These are phyloP conservation scores for Gnomoniopsis smithogilvyi DNA, from an alignment of 2,329 filamentous ascomycete species.

Conservation along the genomic window DNA sequence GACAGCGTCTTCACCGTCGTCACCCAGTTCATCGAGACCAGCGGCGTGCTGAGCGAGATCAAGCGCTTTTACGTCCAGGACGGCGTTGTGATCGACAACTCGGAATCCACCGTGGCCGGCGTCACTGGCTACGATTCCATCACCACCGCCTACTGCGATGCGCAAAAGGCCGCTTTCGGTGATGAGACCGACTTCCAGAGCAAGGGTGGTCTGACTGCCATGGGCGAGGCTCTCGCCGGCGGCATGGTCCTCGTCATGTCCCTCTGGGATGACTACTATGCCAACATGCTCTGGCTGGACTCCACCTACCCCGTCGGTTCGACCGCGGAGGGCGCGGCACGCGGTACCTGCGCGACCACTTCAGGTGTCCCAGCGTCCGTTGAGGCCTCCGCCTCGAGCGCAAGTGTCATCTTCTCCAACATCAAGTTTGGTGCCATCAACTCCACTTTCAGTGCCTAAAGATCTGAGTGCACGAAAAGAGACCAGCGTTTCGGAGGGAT, in stretches of 20 bases:
- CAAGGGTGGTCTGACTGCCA: conserved; percentile 56
- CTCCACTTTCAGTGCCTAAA: conserved; percentile 40
- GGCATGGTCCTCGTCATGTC: conserved; percentile 49
- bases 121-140: conserved; percentile 42
- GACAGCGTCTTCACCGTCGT: conserved; percentile 60
- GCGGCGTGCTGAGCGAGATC: conserved; percentile 57
- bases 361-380: conserved; percentile 51
- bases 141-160: conserved; percentile 55
- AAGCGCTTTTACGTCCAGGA: conserved; percentile 64
- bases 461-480: no score
- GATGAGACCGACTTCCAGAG: conserved; percentile 50
- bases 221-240: conserved; percentile 43
- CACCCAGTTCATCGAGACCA: conserved; percentile 56
- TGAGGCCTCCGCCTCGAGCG: conserved; percentile 41
- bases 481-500: not conserved
- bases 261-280: conserved; percentile 62
- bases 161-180: conserved; percentile 55
- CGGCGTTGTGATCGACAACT: conserved; percentile 56
- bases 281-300: conserved; percentile 75
- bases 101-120: conserved; percentile 36
- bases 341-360: conserved; percentile 51
- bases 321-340: conserved; percentile 43
- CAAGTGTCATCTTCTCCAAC: conserved; percentile 56
- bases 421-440: conserved; percentile 56
- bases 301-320: conserved; percentile 55